A percentile compares a stretch with the other conserved stretches of the same genome.
phyloP scores from a whole-genome alignment of 805 yeast species.

The Myxozyma kluyveri region DNA sequence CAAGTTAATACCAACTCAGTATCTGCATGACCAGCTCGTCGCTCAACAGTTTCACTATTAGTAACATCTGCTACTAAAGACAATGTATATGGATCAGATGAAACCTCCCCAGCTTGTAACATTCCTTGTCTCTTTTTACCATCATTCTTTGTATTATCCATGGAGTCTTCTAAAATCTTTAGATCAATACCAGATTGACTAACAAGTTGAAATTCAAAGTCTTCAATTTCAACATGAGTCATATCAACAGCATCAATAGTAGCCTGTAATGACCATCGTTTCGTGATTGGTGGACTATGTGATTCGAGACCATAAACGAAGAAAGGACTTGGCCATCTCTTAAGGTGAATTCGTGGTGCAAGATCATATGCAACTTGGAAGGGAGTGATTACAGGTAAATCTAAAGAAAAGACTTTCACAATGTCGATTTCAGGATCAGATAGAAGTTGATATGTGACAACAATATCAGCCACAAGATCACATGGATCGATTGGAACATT shows the following conservation, averaged over 20 bases:
- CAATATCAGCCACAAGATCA: constrained; percentile 20
- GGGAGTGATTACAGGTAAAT: constrained; percentile 38
- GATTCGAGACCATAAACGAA: constrained; percentile 32
- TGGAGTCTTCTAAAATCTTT: constrained; percentile 2
- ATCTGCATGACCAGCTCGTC: constrained; percentile 28
- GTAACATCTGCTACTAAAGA: constrained; percentile 29
- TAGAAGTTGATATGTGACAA: constrained; percentile 18
- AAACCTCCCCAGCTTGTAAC: neutral
- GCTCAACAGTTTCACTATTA: constrained; percentile 21
- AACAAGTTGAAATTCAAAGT: constrained; percentile 29
- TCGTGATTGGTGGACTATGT: constrained; percentile 36
- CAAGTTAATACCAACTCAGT: constrained; percentile 38
- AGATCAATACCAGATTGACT: constrained; percentile 29
- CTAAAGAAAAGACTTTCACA: constrained; percentile 12
- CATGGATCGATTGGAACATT: constrained; percentile 15
- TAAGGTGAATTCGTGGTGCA: constrained; percentile 36
- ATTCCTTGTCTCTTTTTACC: constrained; percentile 1
- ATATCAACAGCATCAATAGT: constrained; percentile 33
- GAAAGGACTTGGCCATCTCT: constrained; percentile 42
- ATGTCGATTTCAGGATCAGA: constrained; percentile 25
- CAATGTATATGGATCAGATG: constrained; percentile 28
- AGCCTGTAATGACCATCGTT: constrained; percentile 40
- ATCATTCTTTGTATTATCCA: no score
- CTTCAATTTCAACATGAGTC: constrained; percentile 30
- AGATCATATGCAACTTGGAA: constrained; percentile 41